Base-by-base conservation (phyloP, 176 grass and related monocot genomes). In the Oryza meridionalis region DNA sequence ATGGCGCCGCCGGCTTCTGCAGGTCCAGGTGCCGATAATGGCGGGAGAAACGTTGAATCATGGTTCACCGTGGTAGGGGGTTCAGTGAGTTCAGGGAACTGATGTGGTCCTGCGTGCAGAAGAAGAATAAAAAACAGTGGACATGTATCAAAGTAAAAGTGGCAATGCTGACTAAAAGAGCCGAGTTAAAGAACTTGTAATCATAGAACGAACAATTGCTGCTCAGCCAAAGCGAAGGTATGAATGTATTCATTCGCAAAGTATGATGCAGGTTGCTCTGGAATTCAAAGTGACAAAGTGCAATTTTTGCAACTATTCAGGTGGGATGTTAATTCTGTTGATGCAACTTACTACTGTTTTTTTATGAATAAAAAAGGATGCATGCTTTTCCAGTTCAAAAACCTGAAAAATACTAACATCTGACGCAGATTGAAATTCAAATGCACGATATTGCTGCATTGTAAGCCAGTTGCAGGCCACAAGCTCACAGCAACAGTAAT, bases 1-100 rank as follows among this genome's bases (percentile, higher is more conserved):
- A 94, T 78, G 67, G 49, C 38, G 19, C 90, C 97, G 24, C 93
- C 97, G 40, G 92, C 87, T 82, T 92, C 89, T 50, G 88, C 81
- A 0, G 88, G 80, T 31, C 64, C 91, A 19, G 97, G 97, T 0
- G 97, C 87, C 8, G 91, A 81, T 84, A 92, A 69, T n/a, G 93
- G 97, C 11, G 91, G 59, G 35, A 94, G 82, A 67, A 77, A 83
- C 0, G 79, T 92, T 0, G 88, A 84, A 46, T 94, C 86, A 55
- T 82, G 91, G 77, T 31, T 82, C 45, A 96, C 81, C 29, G 76
- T 73, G 1, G 84, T 90, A 12, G 97, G 93, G 9, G 91, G 88
- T 7, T 90, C 87, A 0, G 76, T 91, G 27, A 99, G 83, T 0
- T 49, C 21, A 38, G 97, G 97, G 42, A 89, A 86, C 71, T 92